A percentile compares a stretch with the other conserved stretches of the same genome.
Conservation (phyloP, 192 early-diverging fungal species). For the Podila horticola region DNA sequence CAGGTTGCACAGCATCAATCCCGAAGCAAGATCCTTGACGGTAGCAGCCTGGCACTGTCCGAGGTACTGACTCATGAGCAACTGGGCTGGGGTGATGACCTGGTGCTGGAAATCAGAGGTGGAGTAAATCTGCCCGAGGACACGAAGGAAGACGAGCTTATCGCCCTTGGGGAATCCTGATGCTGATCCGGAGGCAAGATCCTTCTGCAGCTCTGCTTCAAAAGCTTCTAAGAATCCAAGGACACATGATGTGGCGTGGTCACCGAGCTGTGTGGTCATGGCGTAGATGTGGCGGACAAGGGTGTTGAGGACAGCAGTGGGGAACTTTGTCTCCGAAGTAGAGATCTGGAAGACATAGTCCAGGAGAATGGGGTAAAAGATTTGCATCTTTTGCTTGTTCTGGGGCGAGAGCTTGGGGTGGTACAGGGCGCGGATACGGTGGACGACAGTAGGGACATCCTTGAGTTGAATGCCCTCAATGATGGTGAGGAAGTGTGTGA, state of each 20-base stretch:
- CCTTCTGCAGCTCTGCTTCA: constrained; percentile 56
- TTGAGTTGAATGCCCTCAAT: constrained; percentile 68
- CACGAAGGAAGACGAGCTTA: constrained; percentile 73
- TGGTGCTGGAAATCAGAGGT: constrained; percentile 93
- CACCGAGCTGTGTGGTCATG: constrained; percentile 68
- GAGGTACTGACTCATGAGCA: constrained; percentile 85
- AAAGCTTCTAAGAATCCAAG: constrained; percentile 63
- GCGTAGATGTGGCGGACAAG: constrained; percentile 70
- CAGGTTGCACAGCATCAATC: constrained; percentile 81
- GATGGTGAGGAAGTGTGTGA: constrained; percentile 75
- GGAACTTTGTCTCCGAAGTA: constrained; percentile 65
- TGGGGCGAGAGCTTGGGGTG: constrained; percentile 83
- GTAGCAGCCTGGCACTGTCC: constrained; percentile 67
- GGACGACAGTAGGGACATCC: constrained; percentile 79
- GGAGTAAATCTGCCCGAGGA: constrained; percentile 84
- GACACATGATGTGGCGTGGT: constrained; percentile 65
- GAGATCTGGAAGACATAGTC: constrained; percentile 76
- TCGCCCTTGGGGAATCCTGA: constrained; percentile 61
- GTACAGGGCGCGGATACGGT: constrained; percentile 86
- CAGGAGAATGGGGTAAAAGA: constrained; percentile 72
- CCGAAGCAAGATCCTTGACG: constrained; percentile 72
- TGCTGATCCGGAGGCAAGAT: constrained; percentile 21
- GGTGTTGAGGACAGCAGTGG: constrained; percentile 61
- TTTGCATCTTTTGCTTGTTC: constrained; percentile 82
- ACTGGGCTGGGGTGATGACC: constrained; percentile 85